Percentiles rank a stretch among this genome's conserved stretches.
phyloP scores from a whole-genome alignment of 352 stramenopile species.

The Globisporangium echinulatum region DNA sequence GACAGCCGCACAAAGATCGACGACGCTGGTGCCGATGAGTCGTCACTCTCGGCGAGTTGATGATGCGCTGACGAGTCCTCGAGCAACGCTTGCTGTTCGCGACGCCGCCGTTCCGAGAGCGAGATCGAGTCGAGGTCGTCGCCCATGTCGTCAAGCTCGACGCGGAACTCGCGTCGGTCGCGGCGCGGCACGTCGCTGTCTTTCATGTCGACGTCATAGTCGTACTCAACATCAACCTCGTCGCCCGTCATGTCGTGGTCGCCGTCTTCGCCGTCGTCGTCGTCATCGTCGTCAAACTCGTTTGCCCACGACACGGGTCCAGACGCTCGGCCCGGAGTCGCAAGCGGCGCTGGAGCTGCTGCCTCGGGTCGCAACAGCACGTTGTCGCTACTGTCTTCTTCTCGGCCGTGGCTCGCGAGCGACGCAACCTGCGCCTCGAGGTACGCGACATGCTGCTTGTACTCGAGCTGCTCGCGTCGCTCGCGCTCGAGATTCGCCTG shows the following conservation, averaged over 20 bases:
- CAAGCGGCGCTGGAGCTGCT: conserved; percentile 1
- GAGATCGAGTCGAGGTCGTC: conserved; percentile 35
- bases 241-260: conserved; percentile 29
- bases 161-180: conserved; percentile 41
- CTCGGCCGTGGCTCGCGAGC: conserved; percentile 16
- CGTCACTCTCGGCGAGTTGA: conserved; percentile 39
- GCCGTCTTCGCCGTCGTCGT: conserved; percentile 55
- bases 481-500: conserved; percentile 28
- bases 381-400: too few species aligned
- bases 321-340: conserved; percentile 11
- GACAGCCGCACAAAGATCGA: conserved; percentile 81
- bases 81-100: conserved; percentile 1
- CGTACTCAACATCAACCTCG: conserved; percentile 28
- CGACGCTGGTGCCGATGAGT: conserved; percentile 38
- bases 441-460: conserved; percentile 53
- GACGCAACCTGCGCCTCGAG: conserved; percentile 55
- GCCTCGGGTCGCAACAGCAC: too few species aligned
- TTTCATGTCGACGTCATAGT: conserved; percentile 50
- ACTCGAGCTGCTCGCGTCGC: conserved; percentile 11
- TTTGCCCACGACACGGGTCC: conserved; percentile 61
- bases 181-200: conserved; percentile 24
- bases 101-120: conserved; percentile 28
- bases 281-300: conserved; percentile 57
- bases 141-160: conserved; percentile 44
- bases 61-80: conserved; percentile 35